These are phyloP conservation scores for Hirschioporus abietinus DNA, from an alignment of 768 basidiomycete genomes.

Conservation along the genomic window DNA sequence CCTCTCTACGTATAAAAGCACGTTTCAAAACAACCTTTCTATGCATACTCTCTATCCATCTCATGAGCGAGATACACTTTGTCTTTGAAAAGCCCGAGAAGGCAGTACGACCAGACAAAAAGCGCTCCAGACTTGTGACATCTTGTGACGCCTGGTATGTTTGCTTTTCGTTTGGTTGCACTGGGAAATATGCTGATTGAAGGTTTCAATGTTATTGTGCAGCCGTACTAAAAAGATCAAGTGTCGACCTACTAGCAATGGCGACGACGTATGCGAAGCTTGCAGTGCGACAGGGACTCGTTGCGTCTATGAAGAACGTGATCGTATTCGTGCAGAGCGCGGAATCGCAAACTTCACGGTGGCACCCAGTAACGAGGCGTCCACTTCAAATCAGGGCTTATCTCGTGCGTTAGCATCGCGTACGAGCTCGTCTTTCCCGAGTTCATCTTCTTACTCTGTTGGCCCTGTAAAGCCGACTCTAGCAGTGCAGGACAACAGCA, in stretches of 20 bases:
- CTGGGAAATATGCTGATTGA: constrained; percentile 3
- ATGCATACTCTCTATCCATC: background rate
- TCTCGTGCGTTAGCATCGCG: background rate
- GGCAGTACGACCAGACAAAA: constrained; percentile 13
- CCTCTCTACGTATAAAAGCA: background rate
- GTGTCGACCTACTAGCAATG: constrained; percentile 14
- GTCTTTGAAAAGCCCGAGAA: constrained; percentile 21
- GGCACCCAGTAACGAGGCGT: constrained; percentile 8
- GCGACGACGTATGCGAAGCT: constrained; percentile 16
- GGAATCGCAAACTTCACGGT: constrained; percentile 11
- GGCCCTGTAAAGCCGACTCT: constrained; percentile 1
- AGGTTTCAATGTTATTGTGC: background rate
- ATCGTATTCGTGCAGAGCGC: constrained; percentile 21
- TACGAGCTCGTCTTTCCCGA: constrained; percentile 6
- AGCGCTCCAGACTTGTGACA: constrained; percentile 20
- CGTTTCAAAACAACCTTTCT: background rate
- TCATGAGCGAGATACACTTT: constrained; percentile 19
- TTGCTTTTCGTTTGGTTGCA: background rate
- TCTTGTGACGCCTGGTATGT: constrained; percentile 19
- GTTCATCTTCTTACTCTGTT: constrained; percentile 5
- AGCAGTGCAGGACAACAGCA: background rate
- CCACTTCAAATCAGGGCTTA: background rate
- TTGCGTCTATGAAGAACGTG: constrained; percentile 19
- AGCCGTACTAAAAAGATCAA: constrained; percentile 23
- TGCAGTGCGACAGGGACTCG: constrained; percentile 15